These are phyloP conservation scores for Bruguiera gymnorhiza DNA, from an alignment of 345 rosid species.

Conservation along the genomic window DNA sequence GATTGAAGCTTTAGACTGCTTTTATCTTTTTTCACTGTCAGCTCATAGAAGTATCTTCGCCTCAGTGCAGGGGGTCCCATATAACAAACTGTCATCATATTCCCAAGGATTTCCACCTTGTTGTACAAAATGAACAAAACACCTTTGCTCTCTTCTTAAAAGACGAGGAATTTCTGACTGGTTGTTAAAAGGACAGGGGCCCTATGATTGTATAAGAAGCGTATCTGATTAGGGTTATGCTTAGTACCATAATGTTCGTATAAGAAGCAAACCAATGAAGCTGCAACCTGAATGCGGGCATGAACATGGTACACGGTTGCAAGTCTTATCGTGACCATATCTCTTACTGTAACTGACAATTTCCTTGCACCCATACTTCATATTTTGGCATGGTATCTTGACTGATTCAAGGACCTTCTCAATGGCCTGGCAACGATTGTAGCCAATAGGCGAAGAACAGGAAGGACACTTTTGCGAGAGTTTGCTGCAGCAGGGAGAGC, in stretches of 20 bases:
- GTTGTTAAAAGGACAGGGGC: conserved; percentile 6
- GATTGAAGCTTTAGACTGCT: conserved; percentile 20
- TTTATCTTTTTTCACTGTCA: conserved; percentile 12
- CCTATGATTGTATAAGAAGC: conserved; percentile 3
- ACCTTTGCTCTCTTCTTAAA: conserved; percentile 25
- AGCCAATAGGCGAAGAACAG: conserved; percentile 23
- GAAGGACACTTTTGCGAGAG: conserved; percentile 17
- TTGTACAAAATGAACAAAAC: conserved; percentile 25
- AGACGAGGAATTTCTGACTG: conserved; percentile 15
- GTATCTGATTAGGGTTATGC: conserved; percentile 26
- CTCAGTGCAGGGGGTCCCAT: conserved; percentile 15
- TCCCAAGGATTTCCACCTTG: conserved; percentile 8
- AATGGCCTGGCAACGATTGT: conserved; percentile 31
- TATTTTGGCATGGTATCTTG: conserved; percentile 30
- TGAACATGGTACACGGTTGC: conserved; percentile 34
- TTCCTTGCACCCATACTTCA: conserved; percentile 41
- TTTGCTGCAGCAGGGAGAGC: conserved; percentile 14
- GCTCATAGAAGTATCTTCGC: conserved; percentile 14
- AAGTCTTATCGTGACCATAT: conserved; percentile 33
- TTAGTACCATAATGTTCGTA: conserved; percentile 36
- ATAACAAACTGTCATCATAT: conserved; percentile 23
- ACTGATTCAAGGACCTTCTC: conserved; percentile 42
- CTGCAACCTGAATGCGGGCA: conserved; percentile 43
- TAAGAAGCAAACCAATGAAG: conserved; percentile 29
- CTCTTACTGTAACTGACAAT: conserved; percentile 25